Evolutionary conservation across 768 basidiomycete genomes (phyloP), one percentile per base, ranked within the genome.

Genomic region (Naganishia friedmannii): DNA sequence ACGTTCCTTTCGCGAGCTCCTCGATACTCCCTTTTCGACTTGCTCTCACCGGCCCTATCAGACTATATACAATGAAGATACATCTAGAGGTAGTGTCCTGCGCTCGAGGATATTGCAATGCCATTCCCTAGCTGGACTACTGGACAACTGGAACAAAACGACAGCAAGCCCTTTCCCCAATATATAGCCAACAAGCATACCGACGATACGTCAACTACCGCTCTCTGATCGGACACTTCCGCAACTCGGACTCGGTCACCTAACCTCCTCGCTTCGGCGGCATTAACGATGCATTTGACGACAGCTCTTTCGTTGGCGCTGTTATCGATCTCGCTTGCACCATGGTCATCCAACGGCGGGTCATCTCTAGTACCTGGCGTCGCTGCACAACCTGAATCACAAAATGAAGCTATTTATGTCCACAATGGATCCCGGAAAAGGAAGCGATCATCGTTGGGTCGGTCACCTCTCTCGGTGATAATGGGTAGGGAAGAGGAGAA

Each of bases 111-210:
- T 21, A n/a, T 56, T 21, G 26, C 55, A 32, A 13, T 8, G 17
- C 12, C 34, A 58, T 13, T 6, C 34, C 39, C 37, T 63, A 29
- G 60, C 60, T 63, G 60, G 60, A 63, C 60, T 63, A 63, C 23
- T 5, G 39, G 60, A 46, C 60, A n/a, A 15, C 21, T 51, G 48
- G 23, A 26, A 51, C 48, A 4, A 21, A 3, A 42, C 15, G 15
- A 5, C 2, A 42, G 42, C 9, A 42, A 42, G 42, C 42, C 42
- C 42, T 15, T 56, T 8, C 12, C n/a, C 55, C 19, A 56, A 26
- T 13, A 8, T 15, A 32, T 7, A 56, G 17, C 7, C 26, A 9
- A 8, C 7, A 42, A 42, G 2, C 7, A 8, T n/a, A n/a, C n/a
- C 7, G 15, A 42, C 2, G 42, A 42, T 8, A 8, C 15, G 7